Evolutionary conservation across 1,139 yeast genomes (phyloP).

Genomic region (Candida sojae): DNA sequence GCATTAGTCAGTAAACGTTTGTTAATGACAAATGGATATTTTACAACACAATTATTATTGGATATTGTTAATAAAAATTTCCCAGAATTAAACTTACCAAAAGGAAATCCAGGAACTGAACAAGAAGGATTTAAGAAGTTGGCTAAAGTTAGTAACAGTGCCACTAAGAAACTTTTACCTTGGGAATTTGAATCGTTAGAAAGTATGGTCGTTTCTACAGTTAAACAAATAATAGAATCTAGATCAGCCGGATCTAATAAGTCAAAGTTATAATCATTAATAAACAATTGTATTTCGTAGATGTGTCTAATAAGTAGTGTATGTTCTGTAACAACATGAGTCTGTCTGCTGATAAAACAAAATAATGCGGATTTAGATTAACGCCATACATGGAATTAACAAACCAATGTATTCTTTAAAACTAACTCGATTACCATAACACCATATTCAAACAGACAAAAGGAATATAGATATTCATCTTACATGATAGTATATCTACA

Average conservation of each 20-base stretch:
- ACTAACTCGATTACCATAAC: too few species aligned
- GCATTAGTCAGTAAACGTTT: conserved; percentile 28
- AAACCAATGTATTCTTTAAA: too few species aligned
- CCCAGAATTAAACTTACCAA: conserved; percentile 30
- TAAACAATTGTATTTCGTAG: too few species aligned
- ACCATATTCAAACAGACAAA: too few species aligned
- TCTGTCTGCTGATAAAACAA: too few species aligned
- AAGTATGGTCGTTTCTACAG: conserved; percentile 39
- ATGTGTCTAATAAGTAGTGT: too few species aligned
- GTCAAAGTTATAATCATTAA: too few species aligned
- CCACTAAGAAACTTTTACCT: conserved; percentile 29
- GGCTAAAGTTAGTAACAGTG: conserved; percentile 21
- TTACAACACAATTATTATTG: conserved; percentile 33
- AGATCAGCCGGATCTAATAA: background rate
- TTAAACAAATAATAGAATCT: conserved; percentile 34
- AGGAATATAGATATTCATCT: too few species aligned
- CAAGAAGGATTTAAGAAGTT: conserved; percentile 20
- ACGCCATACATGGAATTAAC: too few species aligned
- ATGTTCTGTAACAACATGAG: too few species aligned
- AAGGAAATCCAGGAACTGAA: conserved; percentile 29
- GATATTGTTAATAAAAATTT: conserved; percentile 30
- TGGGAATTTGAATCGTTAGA: conserved; percentile 32
- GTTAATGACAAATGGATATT: conserved; percentile 27
- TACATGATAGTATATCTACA: too few species aligned
- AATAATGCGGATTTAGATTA: too few species aligned